Conservation (phyloP, 129 eudicot genomes). For the Saposhnikovia divaricata region DNA sequence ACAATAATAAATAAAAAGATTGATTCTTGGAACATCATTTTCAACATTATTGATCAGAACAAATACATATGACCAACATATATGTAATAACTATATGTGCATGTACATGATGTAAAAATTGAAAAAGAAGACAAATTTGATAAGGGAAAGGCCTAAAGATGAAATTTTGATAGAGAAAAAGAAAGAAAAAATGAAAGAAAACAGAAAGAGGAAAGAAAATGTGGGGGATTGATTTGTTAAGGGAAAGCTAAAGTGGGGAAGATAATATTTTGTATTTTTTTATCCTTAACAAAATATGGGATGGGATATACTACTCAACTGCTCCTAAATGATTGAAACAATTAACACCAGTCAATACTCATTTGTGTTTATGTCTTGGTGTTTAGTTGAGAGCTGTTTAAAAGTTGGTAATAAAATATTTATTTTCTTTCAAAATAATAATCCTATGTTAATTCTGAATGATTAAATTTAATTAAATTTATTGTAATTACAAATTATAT, state of each 20-base stretch:
- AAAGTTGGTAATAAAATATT: no score
- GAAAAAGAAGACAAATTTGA: not conserved
- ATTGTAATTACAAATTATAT: no score
- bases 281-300: not conserved
- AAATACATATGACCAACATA: not conserved
- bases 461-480: no score
- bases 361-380: not conserved
- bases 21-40: not conserved
- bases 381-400: not conserved
- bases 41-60: constrained; percentile 8
- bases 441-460: no score
- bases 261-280: not conserved
- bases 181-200: not conserved
- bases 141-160: not conserved
- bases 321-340: not conserved
- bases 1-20: not conserved
- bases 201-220: not conserved
- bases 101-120: not conserved
- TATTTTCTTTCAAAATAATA: no score
- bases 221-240: not conserved
- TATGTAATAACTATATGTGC: not conserved
- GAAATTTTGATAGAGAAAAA: not conserved
- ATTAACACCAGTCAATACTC: not conserved
- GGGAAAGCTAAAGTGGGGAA: constrained; percentile 1
- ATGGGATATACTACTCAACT: not conserved